Percentiles rank a stretch among this genome's conserved stretches.
Conservation (phyloP, 2,329 filamentous ascomycete genomes). For the Mycosphaerelloides madeirae region DNA sequence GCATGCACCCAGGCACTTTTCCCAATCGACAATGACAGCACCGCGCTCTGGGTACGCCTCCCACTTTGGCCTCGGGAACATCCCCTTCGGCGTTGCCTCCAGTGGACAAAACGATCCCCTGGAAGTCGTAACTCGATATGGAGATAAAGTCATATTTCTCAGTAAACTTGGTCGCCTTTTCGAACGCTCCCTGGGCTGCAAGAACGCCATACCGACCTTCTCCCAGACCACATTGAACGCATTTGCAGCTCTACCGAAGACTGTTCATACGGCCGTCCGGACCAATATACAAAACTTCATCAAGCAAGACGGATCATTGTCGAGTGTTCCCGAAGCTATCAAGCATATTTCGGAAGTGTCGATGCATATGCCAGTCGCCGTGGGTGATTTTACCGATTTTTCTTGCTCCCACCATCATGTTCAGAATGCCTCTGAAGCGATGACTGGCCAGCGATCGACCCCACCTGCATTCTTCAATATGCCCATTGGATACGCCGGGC, state of each 20-base stretch:
- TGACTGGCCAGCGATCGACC: constrained; percentile 37
- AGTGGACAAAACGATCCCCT: constrained; percentile 34
- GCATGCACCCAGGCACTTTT: too few species aligned
- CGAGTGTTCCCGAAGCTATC: constrained; percentile 24
- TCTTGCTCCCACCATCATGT: constrained; percentile 50
- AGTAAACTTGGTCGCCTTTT: constrained; percentile 10
- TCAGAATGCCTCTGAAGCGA: constrained; percentile 44
- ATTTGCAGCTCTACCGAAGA: constrained; percentile 44
- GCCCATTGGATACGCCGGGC: constrained; percentile 51
- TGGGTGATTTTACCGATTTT: constrained; percentile 57
- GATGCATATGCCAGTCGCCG: constrained; percentile 52
- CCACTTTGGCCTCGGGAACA: constrained; percentile 51
- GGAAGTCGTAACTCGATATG: constrained; percentile 49
- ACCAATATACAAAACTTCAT: constrained; percentile 35
- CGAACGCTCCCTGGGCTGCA: constrained; percentile 10
- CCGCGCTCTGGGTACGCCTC: constrained; percentile 19
- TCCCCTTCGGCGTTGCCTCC: constrained; percentile 52
- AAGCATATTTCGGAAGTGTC: constrained; percentile 40
- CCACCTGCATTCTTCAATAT: constrained; percentile 47
- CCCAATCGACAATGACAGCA: constrained; percentile 9
- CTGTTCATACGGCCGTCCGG: constrained; percentile 34
- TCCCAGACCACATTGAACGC: constrained; percentile 39
- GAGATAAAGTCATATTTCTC: constrained; percentile 51
- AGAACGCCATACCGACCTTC: constrained; percentile 23
- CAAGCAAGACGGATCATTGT: constrained; percentile 15